phyloP scores from a whole-genome alignment of 2,329 filamentous ascomycete species.

The Rhinocladiella mackenziei region DNA sequence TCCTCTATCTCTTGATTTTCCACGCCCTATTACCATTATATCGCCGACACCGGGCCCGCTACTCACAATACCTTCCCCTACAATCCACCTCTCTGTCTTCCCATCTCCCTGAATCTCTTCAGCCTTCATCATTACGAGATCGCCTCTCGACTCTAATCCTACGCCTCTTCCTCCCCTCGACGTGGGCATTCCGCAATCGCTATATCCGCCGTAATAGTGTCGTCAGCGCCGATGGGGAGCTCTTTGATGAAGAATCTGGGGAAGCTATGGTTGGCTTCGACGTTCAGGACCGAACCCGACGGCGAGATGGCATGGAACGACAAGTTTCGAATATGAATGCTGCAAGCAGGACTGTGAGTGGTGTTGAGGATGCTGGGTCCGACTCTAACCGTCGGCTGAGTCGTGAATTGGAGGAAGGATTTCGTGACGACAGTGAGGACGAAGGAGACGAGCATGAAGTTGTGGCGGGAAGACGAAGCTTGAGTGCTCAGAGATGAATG shows the following conservation, averaged over 20 bases:
- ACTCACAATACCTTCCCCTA: slow-evolving; percentile 63
- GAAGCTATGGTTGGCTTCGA: slow-evolving; percentile 50
- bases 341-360: slow-evolving; percentile 27
- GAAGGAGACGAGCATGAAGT: slow-evolving; percentile 37
- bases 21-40: slow-evolving; percentile 65
- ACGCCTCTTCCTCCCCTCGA: slow-evolving; percentile 43
- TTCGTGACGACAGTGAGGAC: slow-evolving; percentile 68
- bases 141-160: slow-evolving; percentile 41
- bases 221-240: slow-evolving; percentile 48
- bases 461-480: slow-evolving; percentile 23
- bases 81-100: slow-evolving; percentile 54
- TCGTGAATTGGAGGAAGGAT: slow-evolving; percentile 73
- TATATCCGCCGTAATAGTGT: slow-evolving; percentile 30
- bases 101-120: slow-evolving; percentile 24
- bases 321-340: slow-evolving; percentile 29
- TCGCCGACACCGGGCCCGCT: slow-evolving; percentile 65
- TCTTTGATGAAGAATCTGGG: slow-evolving; percentile 67
- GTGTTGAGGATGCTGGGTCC: slow-evolving; percentile 6
- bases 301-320: slow-evolving; percentile 37
- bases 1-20: slow-evolving; percentile 63
- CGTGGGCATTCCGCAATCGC: slow-evolving; percentile 40
- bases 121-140: slow-evolving; percentile 36
- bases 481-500: slow-evolving; percentile 4
- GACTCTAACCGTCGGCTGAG: slow-evolving; percentile 62
- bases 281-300: slow-evolving; percentile 45